Evolutionary conservation across 1,284 basidiomycete species (phyloP), one percentile per base, ranked within the genome.

Genomic region (Ganoderma leucocontextum): DNA sequence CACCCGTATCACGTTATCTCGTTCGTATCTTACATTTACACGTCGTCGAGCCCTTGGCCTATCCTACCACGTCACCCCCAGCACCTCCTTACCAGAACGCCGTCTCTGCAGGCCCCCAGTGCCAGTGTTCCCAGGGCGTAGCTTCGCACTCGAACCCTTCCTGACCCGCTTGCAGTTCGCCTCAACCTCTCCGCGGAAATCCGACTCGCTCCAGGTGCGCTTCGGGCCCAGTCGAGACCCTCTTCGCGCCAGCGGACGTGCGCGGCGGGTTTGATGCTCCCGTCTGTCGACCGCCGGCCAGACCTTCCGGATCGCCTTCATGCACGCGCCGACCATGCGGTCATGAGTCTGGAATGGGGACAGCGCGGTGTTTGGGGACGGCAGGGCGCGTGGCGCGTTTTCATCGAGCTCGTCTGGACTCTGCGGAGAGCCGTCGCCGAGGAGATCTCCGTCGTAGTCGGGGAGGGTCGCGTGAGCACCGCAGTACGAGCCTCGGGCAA

Each of bases 291-390:
- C 39, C 13, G n/a, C 15, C 39, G 59, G 59, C 59, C 59, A 60
- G 38, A 60, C 59, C 59, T 60, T 60, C 38, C 39, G 36, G 59
- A 60, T 60, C 38, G 59, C 59, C 7, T 22, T 39, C 59, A 60
- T 60, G 39, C 59, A 60, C 41, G 39, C 59, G 12, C 59, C 41
- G 22, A 60, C 59, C 25, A 60, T 60, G 5, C 59, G 36, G 41
- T 42, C 41, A 25, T 60, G 59, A 15, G 12, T 38, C 22, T 17
- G 59, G 15, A 60, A 13, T 3, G 59, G 59, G 7, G 59, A 60
- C 39, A 5, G 38, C 2, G 39, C 38, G 12, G 36, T 36, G 25
- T 29, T 33, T 4, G 12, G 39, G 0, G 38, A 25, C 22, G 59
- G 19, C 10, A 15, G 3, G 3, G 33, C 7, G 5, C 8, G 15